phyloP scores from a whole-genome alignment of 2,329 filamentous ascomycete species.

The Bimuria novae-zelandiae region DNA sequence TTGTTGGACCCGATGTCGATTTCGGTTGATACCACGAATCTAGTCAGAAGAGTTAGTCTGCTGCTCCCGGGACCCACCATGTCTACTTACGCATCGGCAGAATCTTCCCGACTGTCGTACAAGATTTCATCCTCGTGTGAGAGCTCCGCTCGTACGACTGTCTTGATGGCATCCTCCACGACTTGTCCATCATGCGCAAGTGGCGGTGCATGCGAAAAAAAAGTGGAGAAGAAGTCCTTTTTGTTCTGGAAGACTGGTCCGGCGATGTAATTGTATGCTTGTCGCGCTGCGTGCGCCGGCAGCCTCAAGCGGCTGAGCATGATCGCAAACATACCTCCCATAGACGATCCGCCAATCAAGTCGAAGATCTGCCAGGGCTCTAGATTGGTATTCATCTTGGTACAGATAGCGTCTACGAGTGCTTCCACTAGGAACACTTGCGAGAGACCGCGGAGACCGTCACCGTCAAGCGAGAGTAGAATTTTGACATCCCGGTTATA shows the following conservation, averaged over 20 bases:
- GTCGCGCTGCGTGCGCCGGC: constrained; percentile 33
- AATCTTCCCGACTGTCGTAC: constrained; percentile 29
- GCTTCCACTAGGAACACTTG: constrained; percentile 36
- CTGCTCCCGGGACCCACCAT: neutral
- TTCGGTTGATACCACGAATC: constrained; percentile 35
- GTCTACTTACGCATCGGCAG: constrained; percentile 35
- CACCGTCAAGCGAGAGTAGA: constrained; percentile 38
- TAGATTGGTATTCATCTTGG: constrained; percentile 27
- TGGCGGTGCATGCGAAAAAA: constrained; percentile 23
- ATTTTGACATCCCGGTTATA: constrained; percentile 35
- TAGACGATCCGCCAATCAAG: constrained; percentile 34
- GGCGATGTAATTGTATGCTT: constrained; percentile 33
- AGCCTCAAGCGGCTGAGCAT: constrained; percentile 38
- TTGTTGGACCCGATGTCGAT: constrained; percentile 36
- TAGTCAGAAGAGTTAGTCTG: constrained; percentile 14
- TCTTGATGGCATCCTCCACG: constrained; percentile 29
- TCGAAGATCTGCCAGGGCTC: constrained; percentile 40
- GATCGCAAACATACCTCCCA: constrained; percentile 35
- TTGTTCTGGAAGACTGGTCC: constrained; percentile 36
- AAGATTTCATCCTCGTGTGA: constrained; percentile 26
- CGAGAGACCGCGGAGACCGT: constrained; percentile 39
- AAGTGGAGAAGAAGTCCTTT: constrained; percentile 28
- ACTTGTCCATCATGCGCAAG: constrained; percentile 16
- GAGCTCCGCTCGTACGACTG: constrained; percentile 23
- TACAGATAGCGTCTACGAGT: constrained; percentile 37